Evolutionary conservation across 2,329 filamentous ascomycete species (phyloP).

Genomic region (Trematosphaeria pertusa): DNA sequence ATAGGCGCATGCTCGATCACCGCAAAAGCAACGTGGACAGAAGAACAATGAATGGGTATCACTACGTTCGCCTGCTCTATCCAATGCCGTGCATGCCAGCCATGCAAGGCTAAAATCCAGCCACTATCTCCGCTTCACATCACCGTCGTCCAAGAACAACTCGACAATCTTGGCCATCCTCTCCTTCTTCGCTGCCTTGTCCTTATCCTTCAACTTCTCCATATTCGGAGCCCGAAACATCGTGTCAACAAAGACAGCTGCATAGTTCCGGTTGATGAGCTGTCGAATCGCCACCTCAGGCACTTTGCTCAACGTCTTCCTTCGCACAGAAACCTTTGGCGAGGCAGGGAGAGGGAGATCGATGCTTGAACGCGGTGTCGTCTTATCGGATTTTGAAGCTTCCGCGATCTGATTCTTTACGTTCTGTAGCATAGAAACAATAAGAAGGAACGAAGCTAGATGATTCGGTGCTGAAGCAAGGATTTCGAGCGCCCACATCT

Average conservation of each 20-base stretch:
- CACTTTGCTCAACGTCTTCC: constrained; percentile 51
- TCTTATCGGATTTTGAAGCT: constrained; percentile 28
- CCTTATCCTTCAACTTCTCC: constrained; percentile 59
- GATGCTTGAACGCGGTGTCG: constrained; percentile 34
- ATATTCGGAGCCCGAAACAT: constrained; percentile 62
- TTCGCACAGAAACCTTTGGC: constrained; percentile 46
- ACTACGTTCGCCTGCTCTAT: constrained; percentile 4
- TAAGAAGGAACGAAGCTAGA: constrained; percentile 87
- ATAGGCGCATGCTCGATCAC: not conserved
- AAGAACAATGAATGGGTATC: constrained; percentile 1
- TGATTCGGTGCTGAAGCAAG: constrained; percentile 73
- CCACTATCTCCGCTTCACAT: too few species aligned
- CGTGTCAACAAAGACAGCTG: constrained; percentile 68
- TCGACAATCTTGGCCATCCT: constrained; percentile 72
- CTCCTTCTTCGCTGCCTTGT: constrained; percentile 67
- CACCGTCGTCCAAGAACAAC: constrained; percentile 63
- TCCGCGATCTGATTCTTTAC: constrained; percentile 62
- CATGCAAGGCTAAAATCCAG: too few species aligned
- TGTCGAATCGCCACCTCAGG: constrained; percentile 62
- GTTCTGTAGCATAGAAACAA: constrained; percentile 76
- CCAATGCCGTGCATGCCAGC: too few species aligned
- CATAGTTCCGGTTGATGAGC: constrained; percentile 67
- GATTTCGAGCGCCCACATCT: constrained; percentile 73
- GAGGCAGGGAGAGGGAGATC: constrained; percentile 37
- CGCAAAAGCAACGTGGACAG: too few species aligned